Base-by-base conservation (phyloP, 192 early-diverging fungal species). In the Funneliformis mosseae region DNA sequence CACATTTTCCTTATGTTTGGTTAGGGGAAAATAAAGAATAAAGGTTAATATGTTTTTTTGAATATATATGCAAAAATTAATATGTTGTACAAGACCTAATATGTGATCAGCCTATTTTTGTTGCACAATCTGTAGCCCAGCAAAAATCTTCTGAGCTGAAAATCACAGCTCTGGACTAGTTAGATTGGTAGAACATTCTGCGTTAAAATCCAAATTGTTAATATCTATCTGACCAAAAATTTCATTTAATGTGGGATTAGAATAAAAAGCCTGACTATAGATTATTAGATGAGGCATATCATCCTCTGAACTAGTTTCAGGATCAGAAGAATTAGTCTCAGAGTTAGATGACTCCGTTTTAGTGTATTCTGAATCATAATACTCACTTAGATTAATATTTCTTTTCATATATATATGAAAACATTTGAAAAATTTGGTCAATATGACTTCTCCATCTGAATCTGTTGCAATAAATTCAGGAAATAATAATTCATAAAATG, bases 211-310 rank as follows among this genome's bases (percentile, higher is more conserved):
- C 61, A 63, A 63, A 63, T 63, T 63, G 16, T 63, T 63, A 63
- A 63, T 63, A 63, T 63, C 11, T 63, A 63, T 63, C 61, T 63
- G 61, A 7, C 25, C 61, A 63, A 63, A 63, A 63, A 63, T 63
- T 63, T 63, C 61, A 63, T 63, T 63, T 63, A 63, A 11, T 63
- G 61, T 11, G 11, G 61, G 12, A 63, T 63, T 12, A 63, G 4
- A 63, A 63, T 63, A 27, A 63, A 63, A 63, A 63, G 11, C 61
- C 61, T 63, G 61, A 63, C 11, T 63, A 63, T 18, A 63, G 61
- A 63, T 63, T 63, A 63, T 63, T 63, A 12, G 61, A 63, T 11
- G 11, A 63, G 61, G 61, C 61, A 63, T 27, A 63, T 63, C 12
- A 63, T 63, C 11, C 61, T 63, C 61, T 63, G 11, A 63, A 63